These are phyloP conservation scores for Zasmidium cellare DNA, from an alignment of 2,329 filamentous ascomycete species.

Conservation along the genomic window DNA sequence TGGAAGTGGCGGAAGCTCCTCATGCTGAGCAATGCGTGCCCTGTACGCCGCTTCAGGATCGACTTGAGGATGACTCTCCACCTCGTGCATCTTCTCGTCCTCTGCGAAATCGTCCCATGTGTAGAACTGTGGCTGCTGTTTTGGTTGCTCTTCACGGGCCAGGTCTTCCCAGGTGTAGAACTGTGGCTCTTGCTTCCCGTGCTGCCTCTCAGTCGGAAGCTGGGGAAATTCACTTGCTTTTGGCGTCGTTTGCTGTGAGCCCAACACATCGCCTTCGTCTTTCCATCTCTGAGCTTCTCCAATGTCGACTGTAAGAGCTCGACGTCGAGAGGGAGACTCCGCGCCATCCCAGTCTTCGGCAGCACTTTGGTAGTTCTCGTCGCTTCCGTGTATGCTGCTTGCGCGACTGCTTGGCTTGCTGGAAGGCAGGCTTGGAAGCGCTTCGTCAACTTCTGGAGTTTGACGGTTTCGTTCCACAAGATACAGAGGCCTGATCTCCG, in stretches of 20 bases:
- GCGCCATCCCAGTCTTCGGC: slow-evolving; percentile 35
- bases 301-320: slow-evolving; percentile 27
- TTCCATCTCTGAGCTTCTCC: slow-evolving; percentile 21
- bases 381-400: slow-evolving; percentile 39
- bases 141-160: slow-evolving; percentile 18
- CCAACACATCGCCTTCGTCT: slow-evolving; percentile 47
- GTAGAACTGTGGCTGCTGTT: slow-evolving; percentile 37
- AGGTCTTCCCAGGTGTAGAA: slow-evolving; percentile 42
- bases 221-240: slow-evolving; percentile 55
- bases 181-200: slow-evolving; percentile 31
- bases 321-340: slow-evolving; percentile 12
- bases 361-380: slow-evolving; percentile 47
- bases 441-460: slow-evolving; percentile 42
- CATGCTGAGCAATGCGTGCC: not conserved
- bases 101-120: slow-evolving; percentile 39
- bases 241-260: slow-evolving; percentile 68
- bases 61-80: not conserved
- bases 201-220: slow-evolving; percentile 14
- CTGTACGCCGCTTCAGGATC: not conserved
- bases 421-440: slow-evolving; percentile 54
- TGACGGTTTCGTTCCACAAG: slow-evolving; percentile 69
- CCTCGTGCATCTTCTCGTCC: slow-evolving; percentile 31
- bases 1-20: slow-evolving; percentile 3
- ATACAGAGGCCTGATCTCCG: slow-evolving; percentile 77
- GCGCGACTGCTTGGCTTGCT: slow-evolving; percentile 46